Evolutionary conservation across 768 basidiomycete genomes (phyloP), one percentile per base, ranked within the genome.

Genomic region (Dictyophora rubrovolvata): DNA sequence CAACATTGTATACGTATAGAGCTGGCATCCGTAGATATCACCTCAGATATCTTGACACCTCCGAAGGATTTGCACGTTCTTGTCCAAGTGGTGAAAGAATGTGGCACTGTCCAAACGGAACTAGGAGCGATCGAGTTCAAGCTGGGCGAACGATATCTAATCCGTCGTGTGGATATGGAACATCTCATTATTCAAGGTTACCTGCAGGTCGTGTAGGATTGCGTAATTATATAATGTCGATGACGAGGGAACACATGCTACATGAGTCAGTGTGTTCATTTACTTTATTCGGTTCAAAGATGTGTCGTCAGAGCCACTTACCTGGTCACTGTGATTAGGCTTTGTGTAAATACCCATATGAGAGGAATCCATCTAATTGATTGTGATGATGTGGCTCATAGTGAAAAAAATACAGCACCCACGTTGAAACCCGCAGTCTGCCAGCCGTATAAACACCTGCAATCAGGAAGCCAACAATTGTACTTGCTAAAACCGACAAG

Each of bases 131-230:
- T 99, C 60, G 87, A 94, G 69, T 93, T 98, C 68, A 80, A 81
- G 67, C 89, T 86, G 70, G 95, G 93, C 0, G 87, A 92, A 70
- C 74, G 95, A 62, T 95, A 90, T 66, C 85, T 93, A 78, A 86
- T 97, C 54, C 77, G 89, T 37, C 75, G 91, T 64, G 81, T 88
- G 7, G 92, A 94, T 68, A 86, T 99, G 62, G 96, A 99, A 69
- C 87, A 94, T 69, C 77, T 98, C 64, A 91, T 98, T 64, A 85
- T 94, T 1, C 89, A 93, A 67, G 94, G 94, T 4, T 95, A 87
- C 70, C 74, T 99, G 64, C 90, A 97, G 74, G 84, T 94, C 66
- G 85, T 95, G 2, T 57, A 62, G 50, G 50, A 3, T 22, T 16
- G 28, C 28, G 1, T 51, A 14, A 51, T 18, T 52, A 59, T 52